Evolutionary conservation across 2,329 filamentous ascomycete genomes (phyloP).

Genomic region (Fusarium brevicatenulatum): DNA sequence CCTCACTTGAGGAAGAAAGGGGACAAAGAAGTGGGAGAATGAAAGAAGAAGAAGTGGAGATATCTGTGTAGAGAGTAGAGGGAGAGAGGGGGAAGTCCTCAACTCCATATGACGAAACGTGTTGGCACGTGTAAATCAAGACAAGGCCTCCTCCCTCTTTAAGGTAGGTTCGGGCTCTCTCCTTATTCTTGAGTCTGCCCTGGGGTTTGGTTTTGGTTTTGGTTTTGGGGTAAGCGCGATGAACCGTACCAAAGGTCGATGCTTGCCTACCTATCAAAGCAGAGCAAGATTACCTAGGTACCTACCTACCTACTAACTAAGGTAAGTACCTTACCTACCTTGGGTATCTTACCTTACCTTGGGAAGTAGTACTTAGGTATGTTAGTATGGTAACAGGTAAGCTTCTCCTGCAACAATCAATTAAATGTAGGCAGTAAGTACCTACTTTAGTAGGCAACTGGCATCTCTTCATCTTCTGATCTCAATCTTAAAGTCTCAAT

Average conservation of each 20-base stretch:
- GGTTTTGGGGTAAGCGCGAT: background rate
- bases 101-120: background rate
- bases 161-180: background rate
- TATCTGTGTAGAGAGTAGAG: background rate
- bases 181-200: background rate
- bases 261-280: background rate
- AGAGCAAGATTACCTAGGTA: background rate
- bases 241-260: background rate
- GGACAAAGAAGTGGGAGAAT: background rate
- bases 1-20: background rate
- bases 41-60: background rate
- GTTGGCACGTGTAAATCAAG: conserved; percentile 12
- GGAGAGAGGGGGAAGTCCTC: background rate
- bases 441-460: background rate
- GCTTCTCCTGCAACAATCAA: background rate
- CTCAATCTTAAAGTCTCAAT: background rate
- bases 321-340: background rate
- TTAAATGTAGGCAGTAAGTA: background rate
- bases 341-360: too few relatives aligned
- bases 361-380: background rate
- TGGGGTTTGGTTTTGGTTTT: background rate
- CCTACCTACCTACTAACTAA: too few relatives aligned
- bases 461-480: background rate
- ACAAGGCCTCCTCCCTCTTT: background rate
- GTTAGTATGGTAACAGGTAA: background rate